phyloP scores from a whole-genome alignment of 2,329 filamentous ascomycete genomes.

The Pseudonectria buxi region DNA sequence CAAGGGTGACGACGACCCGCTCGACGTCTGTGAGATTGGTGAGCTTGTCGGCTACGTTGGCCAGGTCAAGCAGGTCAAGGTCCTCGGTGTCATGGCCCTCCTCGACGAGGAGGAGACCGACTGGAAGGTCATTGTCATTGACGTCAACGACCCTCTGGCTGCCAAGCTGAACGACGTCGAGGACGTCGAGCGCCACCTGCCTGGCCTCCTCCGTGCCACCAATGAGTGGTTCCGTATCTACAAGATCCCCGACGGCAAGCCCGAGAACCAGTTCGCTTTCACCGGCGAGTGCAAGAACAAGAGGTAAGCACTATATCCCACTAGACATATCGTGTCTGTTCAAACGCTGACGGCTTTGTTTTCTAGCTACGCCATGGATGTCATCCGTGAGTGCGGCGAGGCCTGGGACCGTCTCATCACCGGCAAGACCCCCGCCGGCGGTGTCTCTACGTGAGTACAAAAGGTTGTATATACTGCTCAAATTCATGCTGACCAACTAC shows the following conservation, averaged over 20 bases:
- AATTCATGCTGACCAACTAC: slow-evolving; percentile 24
- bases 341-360: slow-evolving; percentile 7
- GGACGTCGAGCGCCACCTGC: slow-evolving; percentile 97
- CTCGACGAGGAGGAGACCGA: slow-evolving; percentile 99
- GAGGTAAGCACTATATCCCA: slow-evolving; percentile 49
- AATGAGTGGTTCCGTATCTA: slow-evolving; percentile 99
- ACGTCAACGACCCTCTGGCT: slow-evolving; percentile 94
- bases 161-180: slow-evolving; percentile 97
- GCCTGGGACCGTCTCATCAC: slow-evolving; percentile 95
- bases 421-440: slow-evolving; percentile 74
- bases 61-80: slow-evolving; percentile 99
- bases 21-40: slow-evolving; percentile 99
- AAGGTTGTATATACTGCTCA: background rate
- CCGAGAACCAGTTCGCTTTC: slow-evolving; percentile 99
- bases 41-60: slow-evolving; percentile 94
- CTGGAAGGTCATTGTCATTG: slow-evolving; percentile 99
- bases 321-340: background rate
- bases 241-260: slow-evolving; percentile 99
- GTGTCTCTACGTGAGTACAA: slow-evolving; percentile 69
- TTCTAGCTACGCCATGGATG: slow-evolving; percentile 79
- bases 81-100: slow-evolving; percentile 97
- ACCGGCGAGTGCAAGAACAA: slow-evolving; percentile 99
- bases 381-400: slow-evolving; percentile 91
- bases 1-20: slow-evolving; percentile 98
- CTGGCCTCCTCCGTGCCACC: slow-evolving; percentile 90